phyloP scores from a whole-genome alignment of 208 protist genomes.

The Acanthamoeba royreba region DNA sequence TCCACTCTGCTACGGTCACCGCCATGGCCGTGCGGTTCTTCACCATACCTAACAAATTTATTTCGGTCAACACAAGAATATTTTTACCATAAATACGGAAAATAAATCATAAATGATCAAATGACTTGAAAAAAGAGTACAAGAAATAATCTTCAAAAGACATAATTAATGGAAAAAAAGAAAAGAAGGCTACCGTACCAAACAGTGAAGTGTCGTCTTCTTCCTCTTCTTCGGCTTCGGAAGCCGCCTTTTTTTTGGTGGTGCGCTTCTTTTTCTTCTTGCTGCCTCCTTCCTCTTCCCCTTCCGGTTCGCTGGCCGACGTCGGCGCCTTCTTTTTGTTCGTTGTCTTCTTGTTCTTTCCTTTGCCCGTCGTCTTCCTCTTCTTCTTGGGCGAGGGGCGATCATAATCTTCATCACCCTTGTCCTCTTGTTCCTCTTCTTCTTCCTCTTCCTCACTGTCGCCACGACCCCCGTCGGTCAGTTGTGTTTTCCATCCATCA shows the following conservation, averaged over 20 bases:
- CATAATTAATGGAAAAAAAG: not conserved
- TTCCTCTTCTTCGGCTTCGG: not conserved
- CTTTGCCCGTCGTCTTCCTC: not conserved
- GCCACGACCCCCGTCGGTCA: not conserved
- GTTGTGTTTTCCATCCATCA: not conserved
- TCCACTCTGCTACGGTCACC: conserved; percentile 31
- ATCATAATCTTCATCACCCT: not conserved
- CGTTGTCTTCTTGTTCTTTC: not conserved
- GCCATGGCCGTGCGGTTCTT: conserved; percentile 1
- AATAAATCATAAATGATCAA: not conserved
- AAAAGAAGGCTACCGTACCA: not conserved
- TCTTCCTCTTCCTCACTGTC: not conserved
- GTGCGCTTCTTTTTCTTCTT: not conserved
- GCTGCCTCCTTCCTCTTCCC: not conserved
- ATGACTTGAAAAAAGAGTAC: no score
- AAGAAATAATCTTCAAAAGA: not conserved
- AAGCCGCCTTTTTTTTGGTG: not conserved
- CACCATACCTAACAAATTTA: not conserved
- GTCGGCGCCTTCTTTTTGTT: not conserved
- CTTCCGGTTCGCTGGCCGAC: not conserved
- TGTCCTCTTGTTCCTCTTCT: not conserved
- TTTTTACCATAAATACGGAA: not conserved
- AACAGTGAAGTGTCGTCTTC: conserved; percentile 30
- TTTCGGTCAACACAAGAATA: not conserved
- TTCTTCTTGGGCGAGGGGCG: not conserved